Evolutionary conservation across 805 yeast species (phyloP), one percentile per base, ranked within the genome.

Genomic region (Hagleromyces aurorensis): DNA sequence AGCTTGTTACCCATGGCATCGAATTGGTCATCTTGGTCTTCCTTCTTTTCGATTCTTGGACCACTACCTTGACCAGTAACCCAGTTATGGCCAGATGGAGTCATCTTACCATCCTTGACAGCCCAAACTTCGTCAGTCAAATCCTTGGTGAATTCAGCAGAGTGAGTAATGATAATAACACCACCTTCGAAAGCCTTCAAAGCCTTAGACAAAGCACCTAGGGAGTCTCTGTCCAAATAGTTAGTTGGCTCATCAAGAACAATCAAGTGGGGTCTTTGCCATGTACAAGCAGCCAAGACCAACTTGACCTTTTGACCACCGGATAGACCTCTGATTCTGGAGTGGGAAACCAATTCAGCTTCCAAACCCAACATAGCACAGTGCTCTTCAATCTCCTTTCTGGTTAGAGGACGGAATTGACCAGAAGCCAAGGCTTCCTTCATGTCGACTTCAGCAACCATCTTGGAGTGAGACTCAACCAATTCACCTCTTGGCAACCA

Each of bases 1-100:
- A 91, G 78, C 93, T 91, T 91, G 95, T 91, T 91, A 76, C 99
- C 99, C 93, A 91, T 85, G 60, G 97, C 99, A 72, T 91, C 99
- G 73, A 91, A 89, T 72, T 87, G 84, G 67, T 89, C 97, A 65
- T 81, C 98, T 69, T 87, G 96, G 45, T 70, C 80, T 40, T 82
- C 94, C 76, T 89, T 87, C 85, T 87, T 80, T 65, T 83, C 91
- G 43, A 91, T 68, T 81, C 99, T 87, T 71, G 99, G 98, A 75
- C 99, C 99, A 63, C 96, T 56, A 75, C 99, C 99, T 77, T 91
- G 99, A 70, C 99, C 99, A 58, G 83, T 77, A 57, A 91, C 99
- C 99, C 99, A 91, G 82, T 91, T 93, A 75, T 91, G 98, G 67
- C 99, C 99, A 54, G 99, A 91, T 69, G 98, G 98, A 62, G 95